A percentile compares a stretch with the other conserved stretches of the same genome.
These are phyloP conservation scores for Thalassiosira allenii DNA, from an alignment of 352 stramenopile species.

Conservation along the genomic window DNA sequence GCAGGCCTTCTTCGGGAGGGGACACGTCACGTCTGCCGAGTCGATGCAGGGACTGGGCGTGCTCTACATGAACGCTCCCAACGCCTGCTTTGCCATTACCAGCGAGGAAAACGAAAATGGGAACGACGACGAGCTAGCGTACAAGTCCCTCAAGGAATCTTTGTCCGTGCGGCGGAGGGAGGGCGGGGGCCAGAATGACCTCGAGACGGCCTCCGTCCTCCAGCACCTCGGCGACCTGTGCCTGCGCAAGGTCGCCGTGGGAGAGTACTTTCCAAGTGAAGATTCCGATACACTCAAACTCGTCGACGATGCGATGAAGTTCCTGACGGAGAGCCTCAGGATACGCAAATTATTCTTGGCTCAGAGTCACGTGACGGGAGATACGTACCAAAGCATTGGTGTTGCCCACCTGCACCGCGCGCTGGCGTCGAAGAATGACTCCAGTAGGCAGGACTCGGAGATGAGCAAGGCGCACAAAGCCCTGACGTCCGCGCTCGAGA, in stretches of 20 bases:
- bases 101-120: constrained; percentile 51
- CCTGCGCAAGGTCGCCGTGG: constrained; percentile 54
- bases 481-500: constrained; percentile 52
- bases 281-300: constrained; percentile 48
- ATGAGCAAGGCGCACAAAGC: constrained; percentile 42
- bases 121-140: constrained; percentile 55
- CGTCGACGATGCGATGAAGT: constrained; percentile 61
- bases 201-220: constrained; percentile 57
- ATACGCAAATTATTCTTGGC: constrained; percentile 56
- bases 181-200: constrained; percentile 48
- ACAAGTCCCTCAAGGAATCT: constrained; percentile 59
- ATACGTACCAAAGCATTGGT: constrained; percentile 58
- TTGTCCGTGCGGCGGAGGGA: constrained; percentile 61
- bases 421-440: constrained; percentile 44
- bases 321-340: constrained; percentile 63
- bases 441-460: constrained; percentile 48
- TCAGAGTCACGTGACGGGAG: constrained; percentile 45
- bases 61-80: constrained; percentile 44
- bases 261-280: constrained; percentile 28
- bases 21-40: constrained; percentile 59
- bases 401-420: constrained; percentile 55
- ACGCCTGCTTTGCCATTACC: constrained; percentile 47
- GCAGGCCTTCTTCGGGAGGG: constrained; percentile 53
- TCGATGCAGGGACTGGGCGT: constrained; percentile 53
- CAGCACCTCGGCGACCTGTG: constrained; percentile 58